Evolutionary conservation across 305 asterid species (phyloP), one percentile per base, ranked within the genome.

Genomic region (Ajuga reptans): DNA sequence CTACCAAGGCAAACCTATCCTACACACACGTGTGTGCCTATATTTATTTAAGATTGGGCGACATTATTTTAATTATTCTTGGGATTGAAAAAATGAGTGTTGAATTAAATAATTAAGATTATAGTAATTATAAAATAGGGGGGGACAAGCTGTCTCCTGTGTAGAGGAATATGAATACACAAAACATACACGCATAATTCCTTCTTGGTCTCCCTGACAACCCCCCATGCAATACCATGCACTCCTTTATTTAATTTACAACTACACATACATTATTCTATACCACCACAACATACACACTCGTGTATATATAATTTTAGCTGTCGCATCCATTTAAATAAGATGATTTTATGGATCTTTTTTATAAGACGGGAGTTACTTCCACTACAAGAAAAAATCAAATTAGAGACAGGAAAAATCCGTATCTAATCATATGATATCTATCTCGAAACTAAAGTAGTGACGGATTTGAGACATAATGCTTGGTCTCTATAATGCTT

Each of bases 131-230:
- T 1, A 4, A 67, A 29, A 47, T 77, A 76, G 69, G 70, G 9
- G 89, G 84, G 86, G 82, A 83, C 89, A 86, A 81, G 83, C 7
- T 81, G 89, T 83, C 88, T 78, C 83, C 82, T 78, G 61, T 78
- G 84, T 81, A 79, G 69, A 69, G 78, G 84, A 84, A 83, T 83
- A 81, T 58, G 78, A 82, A 82, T 82, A 79, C 85, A 86, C 70
- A 72, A 78, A 76, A 79, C 80, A 76, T 72, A 68, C 73, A 75
- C 76, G 75, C 80, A 75, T 75, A 79, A 69, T 76, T 78, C 73
- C 76, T 72, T 62, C 73, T 49, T 76, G 80, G 74, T 75, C 77
- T 74, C 75, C 80, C 72, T 78, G 71, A 71, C 74, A 73, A 67
- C 41, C 64, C 76, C 76, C 73, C 75, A 71, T 56, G 18, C 53